Evolutionary conservation across 2,329 filamentous ascomycete species (phyloP).

Genomic region (Sporothrix phasma): DNA sequence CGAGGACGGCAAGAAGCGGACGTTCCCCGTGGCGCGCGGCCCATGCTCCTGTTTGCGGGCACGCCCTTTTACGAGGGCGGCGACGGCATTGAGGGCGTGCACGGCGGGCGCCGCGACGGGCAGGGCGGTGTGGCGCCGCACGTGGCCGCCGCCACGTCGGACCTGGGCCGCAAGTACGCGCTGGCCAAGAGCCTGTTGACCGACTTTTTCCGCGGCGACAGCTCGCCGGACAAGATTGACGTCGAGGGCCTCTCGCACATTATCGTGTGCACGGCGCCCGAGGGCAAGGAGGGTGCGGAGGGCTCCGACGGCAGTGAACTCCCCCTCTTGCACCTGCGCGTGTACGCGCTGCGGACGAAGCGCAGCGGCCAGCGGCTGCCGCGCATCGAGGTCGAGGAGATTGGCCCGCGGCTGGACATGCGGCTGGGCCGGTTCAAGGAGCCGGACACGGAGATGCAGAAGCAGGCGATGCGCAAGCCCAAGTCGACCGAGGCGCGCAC

Average conservation of each 20-base stretch:
- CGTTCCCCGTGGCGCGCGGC: constrained; percentile 70
- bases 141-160: constrained; percentile 7
- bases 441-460: constrained; percentile 68
- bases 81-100: constrained; percentile 58
- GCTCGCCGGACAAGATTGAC: constrained; percentile 68
- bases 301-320: constrained; percentile 29
- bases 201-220: constrained; percentile 83
- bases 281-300: constrained; percentile 32
- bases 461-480: constrained; percentile 82
- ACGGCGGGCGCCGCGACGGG: constrained; percentile 38
- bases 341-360: constrained; percentile 80
- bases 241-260: constrained; percentile 92
- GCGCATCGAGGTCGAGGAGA: constrained; percentile 43
- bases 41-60: constrained; percentile 77
- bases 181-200: constrained; percentile 78
- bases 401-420: constrained; percentile 78
- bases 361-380: constrained; percentile 79
- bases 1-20: constrained; percentile 24
- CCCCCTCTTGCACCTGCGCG: constrained; percentile 56
- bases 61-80: constrained; percentile 51
- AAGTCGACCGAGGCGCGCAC: constrained; percentile 64
- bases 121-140: not conserved
- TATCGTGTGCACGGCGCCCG: constrained; percentile 68
- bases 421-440: constrained; percentile 70
- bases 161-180: constrained; percentile 44